Evolutionary conservation across 257 asterid genomes (phyloP), one percentile per base, ranked within the genome.

Genomic region (Solanum microdontum): DNA sequence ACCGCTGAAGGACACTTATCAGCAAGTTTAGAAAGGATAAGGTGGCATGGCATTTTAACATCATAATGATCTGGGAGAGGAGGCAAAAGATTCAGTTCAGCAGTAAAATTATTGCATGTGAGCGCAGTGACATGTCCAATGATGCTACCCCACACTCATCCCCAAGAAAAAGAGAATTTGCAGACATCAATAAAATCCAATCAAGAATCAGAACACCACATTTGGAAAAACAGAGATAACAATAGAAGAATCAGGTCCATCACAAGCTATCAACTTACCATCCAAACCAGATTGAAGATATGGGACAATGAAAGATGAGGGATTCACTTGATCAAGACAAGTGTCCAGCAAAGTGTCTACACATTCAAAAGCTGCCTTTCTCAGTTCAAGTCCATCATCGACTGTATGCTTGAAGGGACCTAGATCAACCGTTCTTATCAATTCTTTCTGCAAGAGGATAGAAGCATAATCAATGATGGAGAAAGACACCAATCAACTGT

Each of bases 391-490:
- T 89, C 99, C 99, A 91, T 97, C 99, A 82, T 97, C 99, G 37
- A 97, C 99, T 30, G 99, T 97, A 93, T 97, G 99, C 93, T 97
- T 96, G 94, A 97, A 97, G 88, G 99, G 99, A 87, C 99, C 99
- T 40, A 97, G 92, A 91, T 97, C 99, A 73, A 97, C 99, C n/a
- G 98, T 97, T 91, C 99, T 94, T 89, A 97, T 97, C 95, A 97
- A 91, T 91, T 97, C 99, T 97, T 93, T 92, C 99, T 97, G 99
- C 93, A 90, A 85, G 86, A 84, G 32, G 88, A 86, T 87, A 36
- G 87, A 19, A 87, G 48, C n/a, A 86, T 21, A 73, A 14, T 17
- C 64, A 84, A 84, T 75, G 51, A 87, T 28, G 19, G 40, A 48
- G 85, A 80, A 80, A 19, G 66, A 9, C 69, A 80, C 11, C 69